A percentile compares a stretch with the other conserved stretches of the same genome.
These are phyloP conservation scores for Iris pallida DNA, from an alignment of 116 monocot genomes.

Conservation along the genomic window DNA sequence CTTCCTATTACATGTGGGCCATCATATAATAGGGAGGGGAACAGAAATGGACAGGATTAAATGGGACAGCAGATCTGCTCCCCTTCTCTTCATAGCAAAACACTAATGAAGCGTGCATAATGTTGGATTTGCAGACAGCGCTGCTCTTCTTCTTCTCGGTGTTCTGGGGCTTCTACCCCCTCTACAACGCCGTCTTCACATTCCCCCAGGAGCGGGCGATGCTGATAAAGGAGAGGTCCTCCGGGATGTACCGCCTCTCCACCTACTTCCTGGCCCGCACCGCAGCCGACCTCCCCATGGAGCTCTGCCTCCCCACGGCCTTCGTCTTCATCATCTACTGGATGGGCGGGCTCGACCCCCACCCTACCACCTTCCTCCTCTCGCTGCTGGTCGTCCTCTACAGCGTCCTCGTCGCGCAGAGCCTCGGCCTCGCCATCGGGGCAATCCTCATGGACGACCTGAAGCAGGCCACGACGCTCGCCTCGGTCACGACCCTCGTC, in stretches of 20 bases:
- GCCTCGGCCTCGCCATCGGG: constrained; percentile 80
- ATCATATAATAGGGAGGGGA: too few relatives aligned
- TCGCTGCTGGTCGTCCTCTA: constrained; percentile 74
- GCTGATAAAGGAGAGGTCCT: constrained; percentile 73
- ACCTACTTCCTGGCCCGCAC: constrained; percentile 87
- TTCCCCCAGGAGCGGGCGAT: constrained; percentile 80
- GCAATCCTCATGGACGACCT: constrained; percentile 83
- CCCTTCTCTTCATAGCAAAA: neutral
- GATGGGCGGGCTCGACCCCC: constrained; percentile 82
- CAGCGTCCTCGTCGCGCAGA: constrained; percentile 79
- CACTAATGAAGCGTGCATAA: neutral
- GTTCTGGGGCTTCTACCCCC: constrained; percentile 93
- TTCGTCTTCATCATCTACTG: constrained; percentile 85
- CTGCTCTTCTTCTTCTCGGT: constrained; percentile 95
- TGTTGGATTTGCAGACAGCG: constrained; percentile 46
- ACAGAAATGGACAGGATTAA: too few relatives aligned
- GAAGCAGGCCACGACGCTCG: constrained; percentile 84
- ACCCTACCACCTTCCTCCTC: constrained; percentile 51
- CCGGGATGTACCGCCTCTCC: constrained; percentile 89
- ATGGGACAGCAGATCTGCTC: too few relatives aligned
- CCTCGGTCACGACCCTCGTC: constrained; percentile 78
- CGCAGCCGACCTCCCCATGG: constrained; percentile 86
- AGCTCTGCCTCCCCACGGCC: constrained; percentile 79
- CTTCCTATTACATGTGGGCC: neutral
- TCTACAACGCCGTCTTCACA: constrained; percentile 90